Evolutionary conservation across 352 stramenopile species (phyloP), one percentile per base, ranked within the genome.

Genomic region (Globisporangium iwayamae): DNA sequence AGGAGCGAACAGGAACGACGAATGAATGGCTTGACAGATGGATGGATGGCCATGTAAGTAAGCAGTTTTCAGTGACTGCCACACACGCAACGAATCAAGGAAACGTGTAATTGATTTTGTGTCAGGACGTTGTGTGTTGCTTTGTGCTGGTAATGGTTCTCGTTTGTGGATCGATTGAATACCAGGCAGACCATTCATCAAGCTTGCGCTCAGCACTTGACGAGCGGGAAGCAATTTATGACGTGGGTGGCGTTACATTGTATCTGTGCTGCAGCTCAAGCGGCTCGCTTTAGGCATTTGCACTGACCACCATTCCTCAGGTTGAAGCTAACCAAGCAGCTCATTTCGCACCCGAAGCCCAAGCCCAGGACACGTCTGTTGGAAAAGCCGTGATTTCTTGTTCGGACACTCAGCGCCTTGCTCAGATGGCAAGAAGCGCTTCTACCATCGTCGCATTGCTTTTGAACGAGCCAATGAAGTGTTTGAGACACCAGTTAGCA

Each of bases 51-150:
- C 36, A 50, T 52, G 38, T 60, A 50, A 60, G 54, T 60, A 60
- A 60, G 55, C 50, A 60, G 14, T 30, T 8, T 10, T 14, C 36
- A 46, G 0, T 10, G 52, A 46, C 20, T 46, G 30, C 8, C 32
- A 22, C 32, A 46, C 6, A n/a, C 18, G n/a, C 30, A 58, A 36
- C 22, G 52, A 58, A 46, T 36, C 32, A 58, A 46, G 11, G 41
- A 52, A 46, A 18, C 52, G 52, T 58, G 46, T 32, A 13, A 58
- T 46, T 32, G 32, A 58, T 58, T 58, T 9, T 58, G 32, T 45
- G 11, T 57, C 20, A 32, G 6, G 16, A 28, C 36, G 9, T 14
- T 41, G 36, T 41, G 36, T 41, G 9, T 16, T 41, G 36, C 14
- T 4, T 14, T 41, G 36, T 41, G 9, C 11, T 39, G 50, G 7